Evolutionary conservation across 1,284 basidiomycete genomes (phyloP), one percentile per base, ranked within the genome.

Genomic region (Xerocomus amazonicus): DNA sequence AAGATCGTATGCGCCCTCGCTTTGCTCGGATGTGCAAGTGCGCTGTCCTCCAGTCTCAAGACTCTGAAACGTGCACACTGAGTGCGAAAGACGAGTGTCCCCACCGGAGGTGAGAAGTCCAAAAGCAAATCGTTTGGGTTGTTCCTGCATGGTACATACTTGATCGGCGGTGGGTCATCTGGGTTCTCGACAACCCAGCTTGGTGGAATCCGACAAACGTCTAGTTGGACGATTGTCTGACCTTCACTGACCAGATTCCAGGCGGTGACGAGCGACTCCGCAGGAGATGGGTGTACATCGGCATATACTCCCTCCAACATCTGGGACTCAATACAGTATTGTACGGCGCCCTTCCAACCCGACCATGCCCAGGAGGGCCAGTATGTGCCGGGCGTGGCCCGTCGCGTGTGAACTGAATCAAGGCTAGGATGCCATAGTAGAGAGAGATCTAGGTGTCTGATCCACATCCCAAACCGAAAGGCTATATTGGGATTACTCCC

Each of bases 321-420:
- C 4, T 41, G 29, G 9, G 29, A 36, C 34, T 48, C 42, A 17
- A 34, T 26, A 12, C 35, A 39, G 7, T 59, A 59, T 12, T 40
- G 43, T 9, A 46, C 47, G 9, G 59, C 59, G 19, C 56, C 61
- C 17, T 47, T 59, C 61, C 58, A 59, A 4, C 54, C 58, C 4
- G 61, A 48, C 56, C 58, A 59, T 9, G 61, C 54, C 61, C 61
- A 60, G 14, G 56, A 59, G 3, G 56, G 61, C 37, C 46, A 61
- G 32, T 16, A 17, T 3, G 52, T 23, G 43, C 31, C 4, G 14
- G 40, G 32, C 4, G 7, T 13, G 34, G 19, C 17, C 4, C 54
- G 54, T 31, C 54, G 52, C 8, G 43, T 46, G 17, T 56, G 40
- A 9, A 45, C 37, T 6, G 44, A n/a, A n/a, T 39, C 41, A 6